Base-by-base conservation (phyloP, 768 basidiomycete genomes). In the Pisolithus albus region DNA sequence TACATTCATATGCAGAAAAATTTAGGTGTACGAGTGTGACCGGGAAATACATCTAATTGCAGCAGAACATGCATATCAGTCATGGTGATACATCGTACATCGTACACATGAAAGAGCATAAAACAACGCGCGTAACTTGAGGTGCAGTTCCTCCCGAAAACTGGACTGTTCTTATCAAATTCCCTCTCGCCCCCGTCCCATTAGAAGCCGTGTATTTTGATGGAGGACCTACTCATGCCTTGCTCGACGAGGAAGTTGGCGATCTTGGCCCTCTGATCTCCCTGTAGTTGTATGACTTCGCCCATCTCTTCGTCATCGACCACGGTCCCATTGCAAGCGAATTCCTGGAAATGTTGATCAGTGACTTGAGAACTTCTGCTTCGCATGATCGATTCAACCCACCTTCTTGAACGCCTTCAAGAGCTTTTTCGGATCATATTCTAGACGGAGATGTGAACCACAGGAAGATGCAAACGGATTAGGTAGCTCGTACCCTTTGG, bases 331-430 rank as follows among this genome's bases (percentile, higher is more conserved):
- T 99, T 99, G 77, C 94, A 97, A 58, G 94, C 94, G 61, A 97
- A 96, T 77, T 96, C 92, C 92, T 94, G 59, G 7, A 19, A 28
- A 7, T 16, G 32, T 62, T 11, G 53, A 54, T 61, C 43, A 56
- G 44, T 28, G 36, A 26, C 11, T 10, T 28, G n/a, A 36, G 9
- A 52, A 13, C 37, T 5, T 26, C 10, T 41, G 21, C 37, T n/a
- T 40, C 3, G 51, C 11, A 11, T 37, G n/a, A 34, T 3, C 13
- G 4, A 1, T 7, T 28, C 7, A 16, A 2, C 53, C 44, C 52
- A 88, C 92, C 86, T 97, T 99, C 81, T 98, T 99, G 79, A 98
- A 96, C 13, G 90, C 93, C 71, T 98, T 98, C 71, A 98, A 78
- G 58, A 99, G 79, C 75, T 98, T 99, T 84, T 96, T 98, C 59